Conservation (phyloP, 1,284 basidiomycete genomes). For the Boletus holoroseus region DNA sequence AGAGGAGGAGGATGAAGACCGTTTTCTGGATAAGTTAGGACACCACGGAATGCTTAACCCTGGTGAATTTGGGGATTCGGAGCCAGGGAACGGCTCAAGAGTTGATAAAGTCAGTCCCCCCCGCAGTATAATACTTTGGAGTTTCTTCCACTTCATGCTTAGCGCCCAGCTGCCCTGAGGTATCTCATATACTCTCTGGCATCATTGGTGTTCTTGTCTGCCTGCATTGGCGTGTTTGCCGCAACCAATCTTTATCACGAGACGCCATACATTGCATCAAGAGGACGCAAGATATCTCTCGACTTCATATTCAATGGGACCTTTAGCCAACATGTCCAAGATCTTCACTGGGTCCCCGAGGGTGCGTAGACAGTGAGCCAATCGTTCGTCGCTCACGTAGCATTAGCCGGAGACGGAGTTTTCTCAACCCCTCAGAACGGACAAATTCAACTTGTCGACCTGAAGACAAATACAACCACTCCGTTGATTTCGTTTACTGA, state of each 20-base stretch:
- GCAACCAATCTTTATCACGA: slow-evolving; percentile 58
- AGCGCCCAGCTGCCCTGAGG: slow-evolving; percentile 48
- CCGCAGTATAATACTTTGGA: background rate
- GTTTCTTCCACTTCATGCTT: slow-evolving; percentile 6
- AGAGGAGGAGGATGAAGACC: slow-evolving; percentile 55
- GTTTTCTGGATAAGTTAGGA: slow-evolving; percentile 39
- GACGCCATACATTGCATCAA: slow-evolving; percentile 45
- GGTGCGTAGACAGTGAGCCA: slow-evolving; percentile 46
- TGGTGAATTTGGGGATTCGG: slow-evolving; percentile 18
- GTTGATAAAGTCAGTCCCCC: slow-evolving; percentile 34
- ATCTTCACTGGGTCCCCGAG: slow-evolving; percentile 81
- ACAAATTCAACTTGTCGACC: slow-evolving; percentile 70
- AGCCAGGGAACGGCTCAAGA: slow-evolving; percentile 34
- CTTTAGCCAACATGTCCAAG: slow-evolving; percentile 47
- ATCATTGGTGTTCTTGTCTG: slow-evolving; percentile 51
- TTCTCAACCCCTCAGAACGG: slow-evolving; percentile 63
- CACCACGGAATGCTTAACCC: slow-evolving; percentile 27
- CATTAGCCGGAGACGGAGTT: slow-evolving; percentile 84
- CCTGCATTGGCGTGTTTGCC: slow-evolving; percentile 65
- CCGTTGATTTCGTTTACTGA: slow-evolving; percentile 55
- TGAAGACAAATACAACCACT: slow-evolving; percentile 69
- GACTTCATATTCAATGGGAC: slow-evolving; percentile 90
- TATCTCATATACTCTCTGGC: slow-evolving; percentile 51
- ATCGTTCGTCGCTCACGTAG: slow-evolving; percentile 11
- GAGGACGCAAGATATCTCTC: slow-evolving; percentile 69